Evolutionary conservation across 805 yeast genomes (phyloP).

Genomic region (Maudiozyma pseudohumilis): DNA sequence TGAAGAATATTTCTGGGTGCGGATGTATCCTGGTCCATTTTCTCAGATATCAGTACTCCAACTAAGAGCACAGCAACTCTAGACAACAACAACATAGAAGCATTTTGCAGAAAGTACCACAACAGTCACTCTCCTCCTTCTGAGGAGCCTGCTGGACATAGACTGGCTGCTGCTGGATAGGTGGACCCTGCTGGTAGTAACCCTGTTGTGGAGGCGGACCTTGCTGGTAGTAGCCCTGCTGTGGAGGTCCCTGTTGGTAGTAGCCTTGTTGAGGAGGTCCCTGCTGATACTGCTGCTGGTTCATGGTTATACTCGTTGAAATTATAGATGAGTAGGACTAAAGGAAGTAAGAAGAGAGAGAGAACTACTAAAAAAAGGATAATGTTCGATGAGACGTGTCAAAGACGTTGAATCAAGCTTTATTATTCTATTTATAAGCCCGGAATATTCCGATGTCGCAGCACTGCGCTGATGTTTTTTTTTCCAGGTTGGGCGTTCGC

Average conservation of each 20-base stretch:
- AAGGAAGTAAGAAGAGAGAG: too few relatives aligned
- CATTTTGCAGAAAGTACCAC: constrained; percentile 16
- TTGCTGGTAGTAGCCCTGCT: constrained; percentile 13
- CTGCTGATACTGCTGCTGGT: constrained; percentile 7
- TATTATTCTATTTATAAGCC: too few relatives aligned
- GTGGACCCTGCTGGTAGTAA: constrained; percentile 20
- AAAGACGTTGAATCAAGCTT: too few relatives aligned
- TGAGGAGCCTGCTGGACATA: constrained; percentile 26
- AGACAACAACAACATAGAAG: constrained; percentile 27
- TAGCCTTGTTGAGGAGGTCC: constrained; percentile 10
- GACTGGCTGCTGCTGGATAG: constrained; percentile 15
- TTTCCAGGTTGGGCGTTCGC: too few relatives aligned
- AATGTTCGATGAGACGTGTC: too few relatives aligned
- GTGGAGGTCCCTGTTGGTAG: constrained; percentile 17
- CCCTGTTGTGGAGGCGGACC: constrained; percentile 18
- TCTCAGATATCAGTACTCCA: too few relatives aligned
- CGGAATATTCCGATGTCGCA: too few relatives aligned
- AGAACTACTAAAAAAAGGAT: too few relatives aligned
- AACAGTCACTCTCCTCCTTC: constrained; percentile 19
- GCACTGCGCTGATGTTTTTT: too few relatives aligned
- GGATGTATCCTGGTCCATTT: too few relatives aligned
- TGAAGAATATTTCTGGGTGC: too few relatives aligned
- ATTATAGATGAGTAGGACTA: too few relatives aligned
- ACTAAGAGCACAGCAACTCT: constrained; percentile 16
- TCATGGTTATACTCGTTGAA: not conserved